Conservation (phyloP, 768 basidiomycete species). For the Calocybe cyanea region DNA sequence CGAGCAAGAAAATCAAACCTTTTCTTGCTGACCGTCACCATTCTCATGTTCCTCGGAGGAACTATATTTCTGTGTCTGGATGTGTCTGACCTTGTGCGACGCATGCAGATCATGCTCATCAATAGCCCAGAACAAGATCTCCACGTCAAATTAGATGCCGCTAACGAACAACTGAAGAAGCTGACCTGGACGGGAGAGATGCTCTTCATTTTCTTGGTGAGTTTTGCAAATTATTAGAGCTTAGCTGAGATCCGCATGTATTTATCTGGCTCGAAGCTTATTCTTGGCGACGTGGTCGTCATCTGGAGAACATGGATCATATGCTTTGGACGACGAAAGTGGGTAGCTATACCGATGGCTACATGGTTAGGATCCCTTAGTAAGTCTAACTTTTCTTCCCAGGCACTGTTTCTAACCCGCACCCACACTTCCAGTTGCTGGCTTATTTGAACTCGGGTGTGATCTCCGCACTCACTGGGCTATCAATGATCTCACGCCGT, state of each 20-base stretch:
- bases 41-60: constrained; percentile 24
- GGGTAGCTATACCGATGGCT: constrained; percentile 18
- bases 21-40: constrained; percentile 20
- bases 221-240: neutral
- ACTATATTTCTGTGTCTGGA: constrained; percentile 25
- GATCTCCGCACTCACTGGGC: constrained; percentile 23
- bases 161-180: constrained; percentile 18
- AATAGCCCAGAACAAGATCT: constrained; percentile 16
- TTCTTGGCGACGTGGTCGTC: constrained; percentile 27
- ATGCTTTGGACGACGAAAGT: constrained; percentile 14
- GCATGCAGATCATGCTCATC: constrained; percentile 23
- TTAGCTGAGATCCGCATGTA: neutral
- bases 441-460: constrained; percentile 27
- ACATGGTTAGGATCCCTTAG: constrained; percentile 26
- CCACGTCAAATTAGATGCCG: constrained; percentile 17
- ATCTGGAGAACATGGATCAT: constrained; percentile 27
- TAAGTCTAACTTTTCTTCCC: constrained; percentile 6
- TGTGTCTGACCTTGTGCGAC: constrained; percentile 23
- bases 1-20: constrained; percentile 15
- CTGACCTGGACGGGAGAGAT: constrained; percentile 27
- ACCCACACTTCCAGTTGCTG: constrained; percentile 18
- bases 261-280: constrained; percentile 13
- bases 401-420: neutral
- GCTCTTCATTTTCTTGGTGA: constrained; percentile 27
- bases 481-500: constrained; percentile 19